These are phyloP conservation scores for Pisolithus tinctorius DNA, from an alignment of 768 basidiomycete species.

Conservation along the genomic window DNA sequence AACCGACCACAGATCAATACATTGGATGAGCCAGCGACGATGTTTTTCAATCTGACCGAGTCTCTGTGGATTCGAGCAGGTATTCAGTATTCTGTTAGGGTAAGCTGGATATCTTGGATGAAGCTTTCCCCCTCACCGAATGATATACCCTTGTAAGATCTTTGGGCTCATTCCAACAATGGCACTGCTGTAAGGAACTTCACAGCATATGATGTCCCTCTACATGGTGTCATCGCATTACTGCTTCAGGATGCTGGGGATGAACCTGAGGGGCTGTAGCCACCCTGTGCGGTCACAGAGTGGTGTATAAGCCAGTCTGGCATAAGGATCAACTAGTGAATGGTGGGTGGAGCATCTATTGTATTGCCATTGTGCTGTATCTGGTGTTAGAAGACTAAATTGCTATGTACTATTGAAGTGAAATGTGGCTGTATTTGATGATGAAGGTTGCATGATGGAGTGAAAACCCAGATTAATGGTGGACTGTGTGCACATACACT, in stretches of 20 bases:
- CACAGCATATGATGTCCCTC: constrained; percentile 45
- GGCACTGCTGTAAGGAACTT: constrained; percentile 59
- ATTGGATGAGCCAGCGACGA: constrained; percentile 44
- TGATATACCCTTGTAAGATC: constrained; percentile 37
- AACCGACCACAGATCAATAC: constrained; percentile 47
- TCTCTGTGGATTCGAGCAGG: constrained; percentile 69
- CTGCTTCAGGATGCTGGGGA: constrained; percentile 60
- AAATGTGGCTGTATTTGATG: no score
- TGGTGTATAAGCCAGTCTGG: constrained; percentile 60
- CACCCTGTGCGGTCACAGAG: constrained; percentile 49
- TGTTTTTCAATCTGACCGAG: constrained; percentile 60
- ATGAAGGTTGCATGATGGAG: no score
- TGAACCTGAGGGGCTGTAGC: constrained; percentile 52
- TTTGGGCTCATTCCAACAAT: constrained; percentile 68
- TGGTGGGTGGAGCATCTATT: no score
- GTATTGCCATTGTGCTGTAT: no score
- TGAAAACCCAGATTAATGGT: no score
- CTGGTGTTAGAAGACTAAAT: no score
- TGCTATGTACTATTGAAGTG: no score
- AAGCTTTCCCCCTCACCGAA: not conserved
- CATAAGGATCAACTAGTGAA: constrained; percentile 27
- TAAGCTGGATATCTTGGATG: constrained; percentile 23
- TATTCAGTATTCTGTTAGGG: constrained; percentile 54
- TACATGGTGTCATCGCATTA: constrained; percentile 64
- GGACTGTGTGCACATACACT: no score